Conservation (phyloP, 768 basidiomycete species). For the Lentinus tigrinus region DNA sequence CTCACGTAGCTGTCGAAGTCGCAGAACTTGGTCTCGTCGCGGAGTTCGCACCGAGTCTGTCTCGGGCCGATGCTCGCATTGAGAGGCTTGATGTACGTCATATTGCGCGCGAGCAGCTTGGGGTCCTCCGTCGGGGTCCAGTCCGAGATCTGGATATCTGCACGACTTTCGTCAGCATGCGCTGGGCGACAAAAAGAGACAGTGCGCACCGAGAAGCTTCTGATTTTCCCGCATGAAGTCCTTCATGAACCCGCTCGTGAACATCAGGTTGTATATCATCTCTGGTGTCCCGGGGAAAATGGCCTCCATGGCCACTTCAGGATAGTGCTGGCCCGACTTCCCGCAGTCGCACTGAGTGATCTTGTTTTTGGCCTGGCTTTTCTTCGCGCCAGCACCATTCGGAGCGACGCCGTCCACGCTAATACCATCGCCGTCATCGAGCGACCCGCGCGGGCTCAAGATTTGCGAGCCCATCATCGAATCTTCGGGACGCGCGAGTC, state of each 20-base stretch:
- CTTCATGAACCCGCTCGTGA: constrained; percentile 93
- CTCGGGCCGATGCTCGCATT: constrained; percentile 87
- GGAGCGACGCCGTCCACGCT: background rate
- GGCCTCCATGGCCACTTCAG: constrained; percentile 73
- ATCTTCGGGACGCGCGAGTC: constrained; percentile 77
- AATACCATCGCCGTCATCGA: constrained; percentile 20
- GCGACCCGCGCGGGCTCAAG: constrained; percentile 23
- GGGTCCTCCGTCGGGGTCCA: constrained; percentile 76
- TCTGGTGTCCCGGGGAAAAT: constrained; percentile 90
- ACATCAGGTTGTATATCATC: constrained; percentile 93
- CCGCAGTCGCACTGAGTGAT: constrained; percentile 76
- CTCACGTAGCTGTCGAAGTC: constrained; percentile 84
- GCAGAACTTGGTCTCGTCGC: constrained; percentile 76
- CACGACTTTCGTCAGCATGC: background rate
- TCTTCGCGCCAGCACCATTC: constrained; percentile 12
- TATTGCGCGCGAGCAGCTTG: constrained; percentile 77
- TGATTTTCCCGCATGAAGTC: constrained; percentile 90
- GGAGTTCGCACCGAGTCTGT: constrained; percentile 93
- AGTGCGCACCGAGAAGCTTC: constrained; percentile 74
- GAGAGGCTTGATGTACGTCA: constrained; percentile 96
- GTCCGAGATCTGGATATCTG: constrained; percentile 95
- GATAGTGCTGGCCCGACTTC: constrained; percentile 64
- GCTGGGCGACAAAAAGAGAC: background rate
- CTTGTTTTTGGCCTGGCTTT: constrained; percentile 38
- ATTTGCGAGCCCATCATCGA: constrained; percentile 22